phyloP scores from a whole-genome alignment of 305 asterid genomes.

The Fraxinus baroniana region DNA sequence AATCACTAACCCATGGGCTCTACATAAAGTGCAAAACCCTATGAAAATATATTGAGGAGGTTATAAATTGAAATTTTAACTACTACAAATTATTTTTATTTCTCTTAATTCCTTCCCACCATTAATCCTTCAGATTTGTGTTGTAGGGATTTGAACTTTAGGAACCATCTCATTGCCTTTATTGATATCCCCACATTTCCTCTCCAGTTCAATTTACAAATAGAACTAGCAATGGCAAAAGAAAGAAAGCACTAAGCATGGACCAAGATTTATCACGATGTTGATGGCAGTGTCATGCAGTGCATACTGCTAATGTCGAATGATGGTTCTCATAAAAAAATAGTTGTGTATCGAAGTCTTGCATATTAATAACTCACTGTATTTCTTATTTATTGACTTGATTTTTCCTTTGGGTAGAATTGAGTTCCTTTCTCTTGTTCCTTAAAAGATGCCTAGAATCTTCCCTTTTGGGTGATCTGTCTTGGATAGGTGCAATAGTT shows the following conservation, averaged over 20 bases:
- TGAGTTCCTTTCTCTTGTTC: neutral
- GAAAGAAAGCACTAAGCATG: neutral
- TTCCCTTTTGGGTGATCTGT: neutral
- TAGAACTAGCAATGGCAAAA: neutral
- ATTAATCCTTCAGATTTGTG: neutral
- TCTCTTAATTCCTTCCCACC: neutral
- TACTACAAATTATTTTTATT: neutral
- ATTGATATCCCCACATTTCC: neutral
- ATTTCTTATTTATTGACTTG: neutral
- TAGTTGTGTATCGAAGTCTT: neutral
- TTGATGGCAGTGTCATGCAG: neutral
- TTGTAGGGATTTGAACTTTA: neutral
- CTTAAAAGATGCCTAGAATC: neutral
- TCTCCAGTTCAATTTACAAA: neutral
- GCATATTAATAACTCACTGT: neutral
- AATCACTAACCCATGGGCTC: neutral
- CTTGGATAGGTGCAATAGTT: constrained; percentile 9
- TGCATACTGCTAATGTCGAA: neutral
- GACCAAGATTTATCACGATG: neutral
- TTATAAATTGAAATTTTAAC: neutral
- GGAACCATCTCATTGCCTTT: neutral
- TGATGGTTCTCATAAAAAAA: neutral
- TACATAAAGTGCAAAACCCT: neutral
- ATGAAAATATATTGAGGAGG: neutral
- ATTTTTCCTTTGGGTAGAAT: neutral